Evolutionary conservation across 2,329 filamentous ascomycete species (phyloP).

Genomic region (Cladosporium sp.): DNA sequence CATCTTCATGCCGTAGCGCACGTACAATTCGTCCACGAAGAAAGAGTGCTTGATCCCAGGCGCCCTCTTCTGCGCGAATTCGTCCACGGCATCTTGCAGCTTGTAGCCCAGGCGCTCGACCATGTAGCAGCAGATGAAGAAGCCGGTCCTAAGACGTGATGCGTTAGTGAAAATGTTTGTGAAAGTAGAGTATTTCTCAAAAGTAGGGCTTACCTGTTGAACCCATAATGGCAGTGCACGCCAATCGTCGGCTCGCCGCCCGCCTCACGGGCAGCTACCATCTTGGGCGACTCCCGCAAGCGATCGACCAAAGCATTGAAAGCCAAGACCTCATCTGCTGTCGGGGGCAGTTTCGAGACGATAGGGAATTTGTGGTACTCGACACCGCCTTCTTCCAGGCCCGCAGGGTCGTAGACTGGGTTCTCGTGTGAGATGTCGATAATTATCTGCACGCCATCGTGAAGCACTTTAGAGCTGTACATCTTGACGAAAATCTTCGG

Average conservation of each 20-base stretch:
- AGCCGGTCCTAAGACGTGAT: constrained; percentile 66
- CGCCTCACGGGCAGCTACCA: constrained; percentile 37
- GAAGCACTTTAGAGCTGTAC: constrained; percentile 67
- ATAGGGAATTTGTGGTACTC: constrained; percentile 79
- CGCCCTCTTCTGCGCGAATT: constrained; percentile 70
- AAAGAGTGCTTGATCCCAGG: constrained; percentile 88
- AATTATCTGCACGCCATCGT: constrained; percentile 53
- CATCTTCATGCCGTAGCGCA: constrained; percentile 63
- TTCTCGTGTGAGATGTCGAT: constrained; percentile 90
- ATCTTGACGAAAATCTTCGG: constrained; percentile 69
- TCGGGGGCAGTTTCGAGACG: constrained; percentile 85
- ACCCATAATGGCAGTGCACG: constrained; percentile 94
- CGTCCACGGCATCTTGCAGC: constrained; percentile 74
- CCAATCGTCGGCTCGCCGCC: constrained; percentile 56
- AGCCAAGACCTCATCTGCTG: constrained; percentile 57
- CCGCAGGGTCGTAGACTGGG: constrained; percentile 78
- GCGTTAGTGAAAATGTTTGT: not conserved
- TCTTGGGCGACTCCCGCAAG: constrained; percentile 37
- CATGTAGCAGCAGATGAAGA: constrained; percentile 87
- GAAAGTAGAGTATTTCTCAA: not conserved
- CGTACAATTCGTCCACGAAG: constrained; percentile 80
- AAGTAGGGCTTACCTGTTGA: constrained; percentile 56
- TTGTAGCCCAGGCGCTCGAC: constrained; percentile 73
- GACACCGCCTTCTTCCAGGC: constrained; percentile 47
- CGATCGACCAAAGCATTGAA: constrained; percentile 61